Evolutionary conservation across 2,329 filamentous ascomycete species (phyloP), one percentile per base, ranked within the genome.

Genomic region (Chaetothyriales sp.): DNA sequence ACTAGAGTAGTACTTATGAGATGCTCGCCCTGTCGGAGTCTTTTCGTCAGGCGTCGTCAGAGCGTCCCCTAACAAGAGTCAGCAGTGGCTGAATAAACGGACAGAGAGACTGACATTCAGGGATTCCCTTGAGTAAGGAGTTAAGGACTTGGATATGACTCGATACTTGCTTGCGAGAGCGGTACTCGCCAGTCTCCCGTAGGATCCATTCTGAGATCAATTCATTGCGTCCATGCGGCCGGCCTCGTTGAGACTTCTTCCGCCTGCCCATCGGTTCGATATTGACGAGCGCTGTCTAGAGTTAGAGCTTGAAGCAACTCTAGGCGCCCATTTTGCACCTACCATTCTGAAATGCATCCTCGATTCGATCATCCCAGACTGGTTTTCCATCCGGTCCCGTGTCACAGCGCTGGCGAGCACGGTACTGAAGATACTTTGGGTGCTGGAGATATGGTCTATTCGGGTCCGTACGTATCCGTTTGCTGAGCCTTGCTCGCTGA

Each of bases 121-220:
- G 70, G 53, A 77, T 71, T 4, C 71, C 68, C 55, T 70, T 68
- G 39, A 80, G 65, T 53, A 77, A 74, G 10, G 70, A 71, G 61
- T 78, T 78, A 18, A 81, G 66, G 2, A 81, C 77, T 62, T 81
- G 78, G 22, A 81, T 72, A 60, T 81, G 78, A 58, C 78, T 81
- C 0, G 78, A 81, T 3, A 81, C 75, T 59, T 81, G 76, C 62
- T 81, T 81, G 48, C 78, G 69, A 15, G 63, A 65, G 49, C 78
- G 68, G 22, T 59, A 60, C 51, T 73, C 72, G 19, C 77, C 76
- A 5, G 77, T 80, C 52, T 70, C 66, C 51, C 71, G 71, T 56
- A 68, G 65, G 53, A 81, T 80, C 49, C 73, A 76, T 57, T 78
- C 71, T 19, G 77, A 71, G 53, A 81, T 79, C 45, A 80, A 65